These are phyloP conservation scores for Sugiyamaella japonica DNA, from an alignment of 1,139 yeast genomes.

Conservation along the genomic window DNA sequence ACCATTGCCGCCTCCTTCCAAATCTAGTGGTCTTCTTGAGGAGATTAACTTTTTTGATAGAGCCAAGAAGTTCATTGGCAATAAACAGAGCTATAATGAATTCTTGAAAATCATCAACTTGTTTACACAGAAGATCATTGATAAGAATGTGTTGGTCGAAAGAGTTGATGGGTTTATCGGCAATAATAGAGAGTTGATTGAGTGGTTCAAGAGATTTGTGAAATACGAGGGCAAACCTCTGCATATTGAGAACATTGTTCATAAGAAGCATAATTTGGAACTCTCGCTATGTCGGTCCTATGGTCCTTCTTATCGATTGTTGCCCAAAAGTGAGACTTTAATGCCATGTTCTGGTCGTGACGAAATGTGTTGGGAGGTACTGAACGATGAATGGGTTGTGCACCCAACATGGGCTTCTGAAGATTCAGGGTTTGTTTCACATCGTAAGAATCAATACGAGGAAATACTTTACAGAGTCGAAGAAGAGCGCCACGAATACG, in stretches of 20 bases:
- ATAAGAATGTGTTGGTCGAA: constrained; percentile 75
- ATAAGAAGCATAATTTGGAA: constrained; percentile 87
- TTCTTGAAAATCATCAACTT: constrained; percentile 83
- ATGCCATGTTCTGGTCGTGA: constrained; percentile 99
- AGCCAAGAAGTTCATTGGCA: constrained; percentile 86
- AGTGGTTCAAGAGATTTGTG: constrained; percentile 91
- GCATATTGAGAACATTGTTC: constrained; percentile 82
- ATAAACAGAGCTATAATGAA: constrained; percentile 87
- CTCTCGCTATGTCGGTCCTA: constrained; percentile 72
- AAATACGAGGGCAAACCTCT: constrained; percentile 63
- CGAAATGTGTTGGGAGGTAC: constrained; percentile 98
- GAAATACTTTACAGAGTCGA: constrained; percentile 93
- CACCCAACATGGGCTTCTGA: constrained; percentile 99
- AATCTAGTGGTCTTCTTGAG: constrained; percentile 64
- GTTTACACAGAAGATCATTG: constrained; percentile 87
- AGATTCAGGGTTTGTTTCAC: constrained; percentile 97
- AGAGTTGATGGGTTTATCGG: constrained; percentile 86
- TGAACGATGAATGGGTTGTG: constrained; percentile 98
- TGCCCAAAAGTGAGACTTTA: constrained; percentile 91
- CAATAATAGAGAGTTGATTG: constrained; percentile 70
- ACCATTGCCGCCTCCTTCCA: constrained; percentile 60
- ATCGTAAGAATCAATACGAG: constrained; percentile 95
- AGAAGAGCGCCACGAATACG: constrained; percentile 97
- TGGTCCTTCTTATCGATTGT: constrained; percentile 90
- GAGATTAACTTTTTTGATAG: constrained; percentile 90